Conservation (phyloP, 1,139 yeast genomes). For the Lodderomyces margitis region DNA sequence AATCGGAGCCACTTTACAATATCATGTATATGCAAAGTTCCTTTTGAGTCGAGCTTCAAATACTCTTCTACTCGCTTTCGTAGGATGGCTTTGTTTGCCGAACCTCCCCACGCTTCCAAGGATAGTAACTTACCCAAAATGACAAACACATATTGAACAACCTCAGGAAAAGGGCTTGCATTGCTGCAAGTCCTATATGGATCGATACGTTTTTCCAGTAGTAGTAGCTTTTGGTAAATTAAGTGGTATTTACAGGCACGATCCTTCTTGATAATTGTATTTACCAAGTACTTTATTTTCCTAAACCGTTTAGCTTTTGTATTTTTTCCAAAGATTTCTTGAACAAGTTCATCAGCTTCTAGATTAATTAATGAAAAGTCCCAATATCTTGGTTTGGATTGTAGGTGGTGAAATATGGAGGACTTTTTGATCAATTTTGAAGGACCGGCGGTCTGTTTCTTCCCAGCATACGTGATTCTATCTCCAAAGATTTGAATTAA, state of each 20-base stretch:
- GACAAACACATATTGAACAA: slow-evolving; percentile 39
- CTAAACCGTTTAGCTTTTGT: slow-evolving; percentile 9
- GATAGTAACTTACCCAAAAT: slow-evolving; percentile 54
- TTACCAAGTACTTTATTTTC: slow-evolving; percentile 6
- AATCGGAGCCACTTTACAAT: slow-evolving; percentile 32
- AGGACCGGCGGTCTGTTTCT: not conserved
- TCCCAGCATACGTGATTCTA: not conserved
- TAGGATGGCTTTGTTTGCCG: slow-evolving; percentile 44
- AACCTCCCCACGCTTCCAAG: slow-evolving; percentile 52
- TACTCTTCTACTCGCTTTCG: slow-evolving; percentile 35
- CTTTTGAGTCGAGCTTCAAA: slow-evolving; percentile 37
- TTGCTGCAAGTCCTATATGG: slow-evolving; percentile 15
- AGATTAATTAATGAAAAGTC: not conserved
- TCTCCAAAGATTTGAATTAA: slow-evolving; percentile 39
- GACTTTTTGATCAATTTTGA: not conserved
- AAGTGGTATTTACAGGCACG: slow-evolving; percentile 20
- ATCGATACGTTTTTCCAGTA: slow-evolving; percentile 12
- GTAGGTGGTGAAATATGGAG: not conserved
- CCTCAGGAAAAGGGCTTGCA: slow-evolving; percentile 25
- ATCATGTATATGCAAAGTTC: slow-evolving; percentile 23
- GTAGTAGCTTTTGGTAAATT: slow-evolving; percentile 11
- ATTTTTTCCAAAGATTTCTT: slow-evolving; percentile 1
- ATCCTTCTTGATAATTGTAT: slow-evolving; percentile 22
- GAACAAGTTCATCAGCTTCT: not conserved
- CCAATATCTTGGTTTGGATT: slow-evolving; percentile 1